phyloP scores from a whole-genome alignment of 2,329 filamentous ascomycete species.

The Talaromyces funiculosus region DNA sequence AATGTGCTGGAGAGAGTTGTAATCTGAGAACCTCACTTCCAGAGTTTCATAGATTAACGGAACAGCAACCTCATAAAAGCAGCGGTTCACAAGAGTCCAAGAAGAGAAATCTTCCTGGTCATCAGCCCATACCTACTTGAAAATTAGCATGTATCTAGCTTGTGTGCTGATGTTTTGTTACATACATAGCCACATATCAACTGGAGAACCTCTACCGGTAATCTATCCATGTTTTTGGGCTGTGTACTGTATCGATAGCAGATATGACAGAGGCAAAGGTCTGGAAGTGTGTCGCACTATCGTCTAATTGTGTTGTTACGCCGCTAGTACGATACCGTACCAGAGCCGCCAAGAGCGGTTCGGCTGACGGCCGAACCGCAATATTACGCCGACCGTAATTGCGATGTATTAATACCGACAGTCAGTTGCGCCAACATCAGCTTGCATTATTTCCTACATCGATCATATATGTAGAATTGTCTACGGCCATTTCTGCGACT shows the following conservation, averaged over 20 bases:
- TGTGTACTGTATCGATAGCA: not conserved
- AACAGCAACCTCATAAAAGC: not conserved
- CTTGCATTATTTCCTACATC: too few species aligned
- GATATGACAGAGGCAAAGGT: too few species aligned
- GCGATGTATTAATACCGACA: too few species aligned
- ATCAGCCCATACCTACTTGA: not conserved
- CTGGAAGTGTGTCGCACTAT: too few species aligned
- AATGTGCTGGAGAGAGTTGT: not conserved
- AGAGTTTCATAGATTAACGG: conserved; percentile 1
- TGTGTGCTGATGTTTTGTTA: not conserved
- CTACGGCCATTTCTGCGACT: too few species aligned
- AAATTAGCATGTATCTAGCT: not conserved
- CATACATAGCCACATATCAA: conserved; percentile 3
- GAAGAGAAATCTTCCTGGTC: not conserved
- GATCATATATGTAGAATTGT: too few species aligned
- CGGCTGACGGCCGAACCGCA: too few species aligned
- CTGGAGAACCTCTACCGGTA: not conserved
- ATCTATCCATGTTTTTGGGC: conserved; percentile 25
- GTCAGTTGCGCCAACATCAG: too few species aligned
- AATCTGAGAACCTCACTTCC: conserved; percentile 4
- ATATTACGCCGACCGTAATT: too few species aligned
- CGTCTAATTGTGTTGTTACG: too few species aligned
- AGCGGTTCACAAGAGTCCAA: not conserved
- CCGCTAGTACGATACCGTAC: too few species aligned
- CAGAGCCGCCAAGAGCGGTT: too few species aligned